Conservation (phyloP, 495 filamentous ascomycete species). For the Daldinia decipiens region DNA sequence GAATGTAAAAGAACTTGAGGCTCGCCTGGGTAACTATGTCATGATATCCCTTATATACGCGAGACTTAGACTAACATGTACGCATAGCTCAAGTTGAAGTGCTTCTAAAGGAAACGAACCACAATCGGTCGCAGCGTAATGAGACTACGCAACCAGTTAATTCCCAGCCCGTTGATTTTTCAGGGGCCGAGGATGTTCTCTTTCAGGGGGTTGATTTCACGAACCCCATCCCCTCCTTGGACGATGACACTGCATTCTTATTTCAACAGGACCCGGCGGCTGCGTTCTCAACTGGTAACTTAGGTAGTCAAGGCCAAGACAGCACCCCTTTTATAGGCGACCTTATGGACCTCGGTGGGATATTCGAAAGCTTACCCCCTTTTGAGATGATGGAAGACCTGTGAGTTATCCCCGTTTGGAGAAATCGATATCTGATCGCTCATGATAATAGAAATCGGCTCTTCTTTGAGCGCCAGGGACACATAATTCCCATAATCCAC, state of each 20-base stretch:
- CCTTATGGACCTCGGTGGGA: constrained; percentile 53
- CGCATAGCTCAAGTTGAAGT: constrained; percentile 59
- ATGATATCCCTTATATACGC: neutral
- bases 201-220: constrained; percentile 40
- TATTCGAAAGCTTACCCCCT: constrained; percentile 57
- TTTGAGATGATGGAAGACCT: constrained; percentile 60
- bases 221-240: constrained; percentile 17
- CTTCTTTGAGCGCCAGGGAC: constrained; percentile 54
- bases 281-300: constrained; percentile 15
- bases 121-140: constrained; percentile 13
- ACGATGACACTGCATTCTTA: constrained; percentile 27
- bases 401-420: constrained; percentile 43
- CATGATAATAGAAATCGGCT: constrained; percentile 49
- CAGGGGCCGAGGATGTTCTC: constrained; percentile 34
- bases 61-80: constrained; percentile 19
- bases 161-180: constrained; percentile 13
- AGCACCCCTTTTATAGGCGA: constrained; percentile 33
- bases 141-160: constrained; percentile 9
- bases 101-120: constrained; percentile 51
- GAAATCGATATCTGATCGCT: constrained; percentile 1
- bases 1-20: constrained; percentile 87
- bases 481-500: constrained; percentile 56
- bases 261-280: constrained; percentile 28
- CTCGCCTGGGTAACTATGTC: constrained; percentile 70
- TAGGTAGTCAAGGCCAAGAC: constrained; percentile 20